A percentile compares a stretch with the other conserved stretches of the same genome.
phyloP scores from a whole-genome alignment of 164 flowering plant species.

The Vitis riparia region DNA sequence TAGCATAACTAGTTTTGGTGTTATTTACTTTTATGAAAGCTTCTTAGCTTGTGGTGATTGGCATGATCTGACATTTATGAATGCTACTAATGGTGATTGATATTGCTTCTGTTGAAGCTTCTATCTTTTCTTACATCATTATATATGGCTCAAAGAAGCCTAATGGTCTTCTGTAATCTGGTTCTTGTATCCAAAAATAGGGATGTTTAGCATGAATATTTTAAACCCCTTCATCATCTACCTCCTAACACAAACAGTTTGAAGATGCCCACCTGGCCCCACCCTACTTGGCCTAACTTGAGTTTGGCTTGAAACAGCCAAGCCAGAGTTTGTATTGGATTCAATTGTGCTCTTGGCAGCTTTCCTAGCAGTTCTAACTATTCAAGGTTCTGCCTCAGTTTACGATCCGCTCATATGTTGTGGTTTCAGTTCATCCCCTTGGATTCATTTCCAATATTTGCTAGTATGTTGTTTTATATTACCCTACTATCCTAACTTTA shows the following conservation, averaged over 20 bases:
- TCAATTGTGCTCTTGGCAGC: too few species aligned
- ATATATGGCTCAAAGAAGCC: neutral
- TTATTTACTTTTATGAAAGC: too few species aligned
- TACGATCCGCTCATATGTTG: neutral
- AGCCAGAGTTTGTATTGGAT: too few species aligned
- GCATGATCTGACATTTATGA: too few species aligned
- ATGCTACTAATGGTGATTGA: too few species aligned
- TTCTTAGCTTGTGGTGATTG: too few species aligned
- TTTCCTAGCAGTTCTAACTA: too few species aligned
- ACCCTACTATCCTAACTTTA: neutral
- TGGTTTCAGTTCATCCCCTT: neutral
- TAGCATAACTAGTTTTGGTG: too few species aligned
- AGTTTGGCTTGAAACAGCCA: neutral
- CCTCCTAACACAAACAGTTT: neutral
- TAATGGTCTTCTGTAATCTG: neutral
- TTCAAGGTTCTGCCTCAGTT: neutral
- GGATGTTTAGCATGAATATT: neutral
- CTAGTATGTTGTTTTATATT: neutral
- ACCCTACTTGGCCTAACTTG: neutral
- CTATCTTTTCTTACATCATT: neutral
- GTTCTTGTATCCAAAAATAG: neutral
- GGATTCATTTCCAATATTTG: neutral
- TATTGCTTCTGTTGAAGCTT: neutral
- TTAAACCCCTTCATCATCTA: neutral
- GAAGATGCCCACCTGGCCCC: neutral